These are phyloP conservation scores for Stenocarpella maydis DNA, from an alignment of 2,329 filamentous ascomycete genomes.

Conservation along the genomic window DNA sequence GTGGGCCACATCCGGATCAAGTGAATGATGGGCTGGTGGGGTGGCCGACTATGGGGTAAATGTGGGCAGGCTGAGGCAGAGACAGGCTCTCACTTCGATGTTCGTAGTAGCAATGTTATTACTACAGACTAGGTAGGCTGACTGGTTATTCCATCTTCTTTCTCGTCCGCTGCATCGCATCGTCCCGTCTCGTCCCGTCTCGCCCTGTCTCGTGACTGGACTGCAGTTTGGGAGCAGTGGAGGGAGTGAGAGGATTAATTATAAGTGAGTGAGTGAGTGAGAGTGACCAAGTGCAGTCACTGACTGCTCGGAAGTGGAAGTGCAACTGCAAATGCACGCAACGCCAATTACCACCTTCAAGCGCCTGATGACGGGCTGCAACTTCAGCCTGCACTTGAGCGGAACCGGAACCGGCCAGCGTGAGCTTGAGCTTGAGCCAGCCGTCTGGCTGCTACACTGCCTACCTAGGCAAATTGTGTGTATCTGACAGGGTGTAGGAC, in stretches of 20 bases:
- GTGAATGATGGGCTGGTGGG: constrained; percentile 9
- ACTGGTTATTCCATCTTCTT: too few relatives aligned
- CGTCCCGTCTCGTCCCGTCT: too few relatives aligned
- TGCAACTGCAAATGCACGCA: neutral
- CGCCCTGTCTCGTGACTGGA: too few relatives aligned
- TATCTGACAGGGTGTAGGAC: neutral
- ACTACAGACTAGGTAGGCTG: too few relatives aligned
- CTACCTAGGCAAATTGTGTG: too few relatives aligned
- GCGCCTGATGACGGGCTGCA: constrained; percentile 30
- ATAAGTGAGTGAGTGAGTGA: too few relatives aligned
- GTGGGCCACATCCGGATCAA: too few relatives aligned
- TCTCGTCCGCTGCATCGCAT: too few relatives aligned
- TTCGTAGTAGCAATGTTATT: neutral
- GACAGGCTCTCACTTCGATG: constrained; percentile 1
- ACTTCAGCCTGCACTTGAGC: constrained; percentile 25
- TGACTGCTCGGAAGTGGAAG: neutral
- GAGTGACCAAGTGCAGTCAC: too few relatives aligned
- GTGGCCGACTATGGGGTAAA: constrained; percentile 24
- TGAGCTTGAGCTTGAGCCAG: constrained; percentile 21
- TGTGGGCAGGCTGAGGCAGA: constrained; percentile 1
- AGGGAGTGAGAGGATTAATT: too few relatives aligned
- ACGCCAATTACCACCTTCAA: constrained; percentile 7
- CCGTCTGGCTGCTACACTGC: too few relatives aligned
- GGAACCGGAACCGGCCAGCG: constrained; percentile 21
- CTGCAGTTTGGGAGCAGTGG: too few relatives aligned